These are phyloP conservation scores for Glarea lozoyensis DNA, from an alignment of 495 filamentous ascomycete species.

Conservation along the genomic window DNA sequence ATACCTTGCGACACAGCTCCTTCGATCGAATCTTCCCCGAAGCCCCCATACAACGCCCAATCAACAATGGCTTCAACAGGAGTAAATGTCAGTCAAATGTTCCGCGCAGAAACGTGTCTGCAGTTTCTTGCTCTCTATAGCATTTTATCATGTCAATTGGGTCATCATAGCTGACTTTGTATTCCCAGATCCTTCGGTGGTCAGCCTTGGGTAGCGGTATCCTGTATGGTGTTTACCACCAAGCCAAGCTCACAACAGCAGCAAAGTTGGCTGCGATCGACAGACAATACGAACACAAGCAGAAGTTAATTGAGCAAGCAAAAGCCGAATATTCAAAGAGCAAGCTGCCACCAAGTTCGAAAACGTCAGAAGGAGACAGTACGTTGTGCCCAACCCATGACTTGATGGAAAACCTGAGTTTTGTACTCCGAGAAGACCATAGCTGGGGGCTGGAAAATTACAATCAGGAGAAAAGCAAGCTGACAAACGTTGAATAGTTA, in stretches of 20 bases:
- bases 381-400: conserved; percentile 6
- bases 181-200: conserved; percentile 81
- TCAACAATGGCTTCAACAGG: conserved; percentile 46
- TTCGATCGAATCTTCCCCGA: conserved; percentile 7
- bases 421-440: too few relatives aligned
- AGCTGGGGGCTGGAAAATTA: too few relatives aligned
- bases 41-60: conserved; percentile 2
- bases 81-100: conserved; percentile 44
- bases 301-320: conserved; percentile 78
- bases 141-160: too few relatives aligned
- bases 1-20: conserved; percentile 12
- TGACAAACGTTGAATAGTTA: conserved; percentile 43
- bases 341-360: conserved; percentile 34
- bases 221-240: conserved; percentile 89
- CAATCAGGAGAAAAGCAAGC: too few relatives aligned
- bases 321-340: conserved; percentile 83
- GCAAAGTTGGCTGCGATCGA: conserved; percentile 58
- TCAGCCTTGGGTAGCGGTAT: conserved; percentile 79
- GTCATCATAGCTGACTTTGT: not conserved
- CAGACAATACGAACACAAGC: conserved; percentile 78
- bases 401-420: too few relatives aligned
- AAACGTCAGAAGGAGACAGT: conserved; percentile 29
- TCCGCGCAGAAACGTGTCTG: not conserved
- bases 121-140: conserved; percentile 5
- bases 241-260: conserved; percentile 59